Conservation (phyloP, 225 moss, liverwort and hornwort species). For the Takakia lepidozioides region DNA sequence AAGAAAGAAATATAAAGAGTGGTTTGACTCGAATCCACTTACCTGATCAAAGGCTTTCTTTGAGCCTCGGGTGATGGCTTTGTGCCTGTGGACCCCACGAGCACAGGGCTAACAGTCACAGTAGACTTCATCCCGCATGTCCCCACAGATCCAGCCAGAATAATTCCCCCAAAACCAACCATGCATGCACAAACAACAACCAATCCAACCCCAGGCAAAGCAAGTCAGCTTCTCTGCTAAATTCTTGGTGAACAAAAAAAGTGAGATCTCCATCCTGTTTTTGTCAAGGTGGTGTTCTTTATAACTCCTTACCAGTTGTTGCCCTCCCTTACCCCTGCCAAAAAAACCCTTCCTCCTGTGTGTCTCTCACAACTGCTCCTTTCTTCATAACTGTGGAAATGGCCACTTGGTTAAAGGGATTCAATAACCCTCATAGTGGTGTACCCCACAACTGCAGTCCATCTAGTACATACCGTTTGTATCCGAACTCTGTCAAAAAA, state of each 20-base stretch:
- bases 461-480: not conserved
- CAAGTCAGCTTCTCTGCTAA: too few species aligned
- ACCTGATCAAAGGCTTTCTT: slow-evolving; percentile 52
- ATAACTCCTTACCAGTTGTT: too few species aligned
- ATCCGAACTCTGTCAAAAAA: not conserved
- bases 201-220: too few species aligned
- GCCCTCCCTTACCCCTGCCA: too few species aligned
- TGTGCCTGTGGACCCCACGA: slow-evolving; percentile 29
- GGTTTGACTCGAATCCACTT: slow-evolving; percentile 8
- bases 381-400: slow-evolving; percentile 7
- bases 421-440: not conserved
- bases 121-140: slow-evolving; percentile 63
- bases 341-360: too few species aligned
- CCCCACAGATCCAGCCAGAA: slow-evolving; percentile 32
- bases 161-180: slow-evolving; percentile 5
- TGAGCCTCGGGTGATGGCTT: slow-evolving; percentile 25
- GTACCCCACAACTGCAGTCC: not conserved
- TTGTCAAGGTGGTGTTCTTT: too few species aligned
- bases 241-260: too few species aligned
- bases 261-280: too few species aligned
- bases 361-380: too few species aligned
- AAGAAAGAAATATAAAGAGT: not conserved
- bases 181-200: slow-evolving; percentile 31
- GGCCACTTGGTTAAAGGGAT: too few species aligned
- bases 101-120: slow-evolving; percentile 45